Evolutionary conservation across 1,139 yeast species (phyloP).

Genomic region (Suhomyces bolitotheri): DNA sequence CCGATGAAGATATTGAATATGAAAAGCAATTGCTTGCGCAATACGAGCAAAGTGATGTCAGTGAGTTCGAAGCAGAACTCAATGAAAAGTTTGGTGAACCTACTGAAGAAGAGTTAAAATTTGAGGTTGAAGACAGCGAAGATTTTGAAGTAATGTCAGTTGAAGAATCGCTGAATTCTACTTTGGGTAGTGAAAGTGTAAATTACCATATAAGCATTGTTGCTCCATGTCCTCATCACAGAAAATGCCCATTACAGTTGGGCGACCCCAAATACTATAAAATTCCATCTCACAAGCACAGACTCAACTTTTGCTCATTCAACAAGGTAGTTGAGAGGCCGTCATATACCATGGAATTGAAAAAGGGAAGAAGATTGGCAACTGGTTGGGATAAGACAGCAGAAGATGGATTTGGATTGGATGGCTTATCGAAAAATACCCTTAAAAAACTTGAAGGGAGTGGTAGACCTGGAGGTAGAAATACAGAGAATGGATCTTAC

Average conservation of each 20-base stretch:
- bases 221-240: conserved; percentile 93
- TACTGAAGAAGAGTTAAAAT: conserved; percentile 45
- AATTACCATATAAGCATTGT: conserved; percentile 62
- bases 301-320: conserved; percentile 74
- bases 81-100: conserved; percentile 43
- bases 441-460: conserved; percentile 41
- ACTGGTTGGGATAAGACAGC: conserved; percentile 66
- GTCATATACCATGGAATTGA: conserved; percentile 71
- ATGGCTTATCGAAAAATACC: conserved; percentile 27
- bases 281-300: conserved; percentile 59
- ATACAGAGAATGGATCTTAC: conserved; percentile 71
- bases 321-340: conserved; percentile 77
- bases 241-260: conserved; percentile 80
- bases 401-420: conserved; percentile 53
- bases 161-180: conserved; percentile 18
- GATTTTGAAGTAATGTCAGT: conserved; percentile 41
- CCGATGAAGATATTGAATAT: conserved; percentile 34
- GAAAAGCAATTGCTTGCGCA: conserved; percentile 34
- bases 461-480: conserved; percentile 75
- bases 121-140: conserved; percentile 47
- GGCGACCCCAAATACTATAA: conserved; percentile 69
- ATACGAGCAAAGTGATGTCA: conserved; percentile 18
- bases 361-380: conserved; percentile 75
- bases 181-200: conserved; percentile 26
- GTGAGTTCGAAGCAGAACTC: conserved; percentile 38